A percentile compares a stretch with the other conserved stretches of the same genome.
Conservation (phyloP, 1,284 basidiomycete species). For the Ceratorhiza oryzae-sativae region DNA sequence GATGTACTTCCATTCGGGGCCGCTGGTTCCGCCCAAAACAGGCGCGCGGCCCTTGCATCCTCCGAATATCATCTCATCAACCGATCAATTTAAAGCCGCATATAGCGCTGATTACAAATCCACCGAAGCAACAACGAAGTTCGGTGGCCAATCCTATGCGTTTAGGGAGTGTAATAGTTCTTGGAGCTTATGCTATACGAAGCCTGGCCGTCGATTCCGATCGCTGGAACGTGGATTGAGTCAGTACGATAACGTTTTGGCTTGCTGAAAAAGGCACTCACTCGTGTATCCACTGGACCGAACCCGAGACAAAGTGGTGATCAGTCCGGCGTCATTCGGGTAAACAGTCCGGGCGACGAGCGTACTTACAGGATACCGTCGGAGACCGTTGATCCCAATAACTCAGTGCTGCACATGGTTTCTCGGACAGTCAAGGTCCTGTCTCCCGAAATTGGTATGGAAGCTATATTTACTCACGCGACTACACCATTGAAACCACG, state of each 20-base stretch:
- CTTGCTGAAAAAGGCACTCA: slow-evolving; percentile 16
- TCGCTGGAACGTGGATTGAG: slow-evolving; percentile 3
- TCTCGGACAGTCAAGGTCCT: not conserved
- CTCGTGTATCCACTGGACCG: slow-evolving; percentile 16
- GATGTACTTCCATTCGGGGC: not conserved
- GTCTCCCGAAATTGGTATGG: not conserved
- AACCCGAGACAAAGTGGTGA: not conserved
- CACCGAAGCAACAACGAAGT: not conserved
- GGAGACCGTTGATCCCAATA: slow-evolving; percentile 12
- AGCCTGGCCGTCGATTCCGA: slow-evolving; percentile 8
- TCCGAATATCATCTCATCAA: not conserved
- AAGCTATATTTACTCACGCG: slow-evolving; percentile 1
- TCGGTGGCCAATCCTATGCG: slow-evolving; percentile 10
- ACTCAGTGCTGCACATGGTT: slow-evolving; percentile 1
- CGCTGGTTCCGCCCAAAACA: not conserved
- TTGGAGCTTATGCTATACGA: slow-evolving; percentile 12
- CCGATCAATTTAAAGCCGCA: not conserved
- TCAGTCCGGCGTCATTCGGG: slow-evolving; percentile 7
- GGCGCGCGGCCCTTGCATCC: not conserved
- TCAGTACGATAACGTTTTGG: not conserved
- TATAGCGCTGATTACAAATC: not conserved
- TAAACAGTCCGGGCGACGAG: not conserved
- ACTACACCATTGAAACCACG: slow-evolving; percentile 20
- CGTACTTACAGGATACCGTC: slow-evolving; percentile 16
- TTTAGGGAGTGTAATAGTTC: slow-evolving; percentile 16